phyloP scores from a whole-genome alignment of 1,284 basidiomycete genomes.

The Fomitopsis schrenkii region DNA sequence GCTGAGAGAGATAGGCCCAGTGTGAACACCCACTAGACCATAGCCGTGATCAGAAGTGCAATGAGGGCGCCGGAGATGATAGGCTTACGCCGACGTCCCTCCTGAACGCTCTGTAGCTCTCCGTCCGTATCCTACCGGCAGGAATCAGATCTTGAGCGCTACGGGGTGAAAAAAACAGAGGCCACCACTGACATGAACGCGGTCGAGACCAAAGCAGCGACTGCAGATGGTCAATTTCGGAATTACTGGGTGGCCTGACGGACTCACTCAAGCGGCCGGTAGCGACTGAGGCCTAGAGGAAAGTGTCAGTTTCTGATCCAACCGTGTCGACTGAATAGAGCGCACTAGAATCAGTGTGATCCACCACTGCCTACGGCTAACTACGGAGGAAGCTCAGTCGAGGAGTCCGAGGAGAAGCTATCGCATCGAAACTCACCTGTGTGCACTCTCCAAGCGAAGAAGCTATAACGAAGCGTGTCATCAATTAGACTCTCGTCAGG shows the following conservation, averaged over 20 bases:
- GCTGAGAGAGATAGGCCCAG: constrained; percentile 48
- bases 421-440: constrained; percentile 5
- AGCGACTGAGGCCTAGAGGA: background rate
- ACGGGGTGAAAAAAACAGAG: background rate
- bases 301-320: background rate
- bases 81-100: constrained; percentile 25
- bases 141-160: background rate
- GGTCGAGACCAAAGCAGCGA: constrained; percentile 26
- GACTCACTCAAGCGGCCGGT: constrained; percentile 2
- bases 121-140: constrained; percentile 12
- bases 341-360: background rate
- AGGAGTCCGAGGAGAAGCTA: background rate
- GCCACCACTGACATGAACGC: constrained; percentile 28
- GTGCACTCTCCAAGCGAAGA: constrained; percentile 16
- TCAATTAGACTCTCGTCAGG: background rate
- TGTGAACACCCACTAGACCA: constrained; percentile 50
- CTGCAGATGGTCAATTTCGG: constrained; percentile 3
- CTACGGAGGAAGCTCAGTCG: constrained; percentile 15
- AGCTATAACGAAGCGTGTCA: constrained; percentile 3
- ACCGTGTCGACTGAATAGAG: too few relatives aligned
- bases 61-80: background rate
- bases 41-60: constrained; percentile 1
- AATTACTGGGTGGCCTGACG: constrained; percentile 25
- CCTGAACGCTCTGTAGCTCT: constrained; percentile 28
- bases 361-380: constrained; percentile 25